These are phyloP conservation scores for Craspedostauros australis DNA, from an alignment of 108 stramenopile species.

Conservation along the genomic window DNA sequence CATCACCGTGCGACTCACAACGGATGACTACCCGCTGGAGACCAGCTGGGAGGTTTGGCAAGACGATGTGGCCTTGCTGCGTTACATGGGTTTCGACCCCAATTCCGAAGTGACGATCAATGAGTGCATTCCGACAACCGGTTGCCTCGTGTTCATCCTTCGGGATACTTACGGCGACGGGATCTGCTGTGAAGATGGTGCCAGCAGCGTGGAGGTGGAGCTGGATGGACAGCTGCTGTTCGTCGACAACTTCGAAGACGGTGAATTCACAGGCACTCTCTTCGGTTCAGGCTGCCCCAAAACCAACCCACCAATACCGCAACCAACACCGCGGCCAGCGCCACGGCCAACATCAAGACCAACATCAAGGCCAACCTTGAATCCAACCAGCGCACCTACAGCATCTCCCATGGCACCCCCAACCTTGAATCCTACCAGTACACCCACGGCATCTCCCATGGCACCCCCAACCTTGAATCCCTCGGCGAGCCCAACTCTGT, in stretches of 20 bases:
- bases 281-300: background rate
- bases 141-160: background rate
- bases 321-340: background rate
- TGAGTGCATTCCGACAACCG: background rate
- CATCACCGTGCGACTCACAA: background rate
- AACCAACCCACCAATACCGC: background rate
- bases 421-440: no score
- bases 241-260: background rate
- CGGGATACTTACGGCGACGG: constrained; percentile 12
- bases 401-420: no score
- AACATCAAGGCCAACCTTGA: no score
- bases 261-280: constrained; percentile 1
- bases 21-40: constrained; percentile 8
- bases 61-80: background rate
- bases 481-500: no score
- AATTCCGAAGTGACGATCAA: background rate
- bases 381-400: no score
- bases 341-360: background rate
- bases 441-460: background rate
- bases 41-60: background rate
- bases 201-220: constrained; percentile 4
- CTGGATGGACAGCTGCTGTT: background rate
- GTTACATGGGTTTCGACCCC: background rate
- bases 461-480: no score
- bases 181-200: no score